Percentiles rank a stretch among this genome's conserved stretches.
Evolutionary conservation across 805 yeast genomes (phyloP).

Genomic region (Metschnikowia lachancei): DNA sequence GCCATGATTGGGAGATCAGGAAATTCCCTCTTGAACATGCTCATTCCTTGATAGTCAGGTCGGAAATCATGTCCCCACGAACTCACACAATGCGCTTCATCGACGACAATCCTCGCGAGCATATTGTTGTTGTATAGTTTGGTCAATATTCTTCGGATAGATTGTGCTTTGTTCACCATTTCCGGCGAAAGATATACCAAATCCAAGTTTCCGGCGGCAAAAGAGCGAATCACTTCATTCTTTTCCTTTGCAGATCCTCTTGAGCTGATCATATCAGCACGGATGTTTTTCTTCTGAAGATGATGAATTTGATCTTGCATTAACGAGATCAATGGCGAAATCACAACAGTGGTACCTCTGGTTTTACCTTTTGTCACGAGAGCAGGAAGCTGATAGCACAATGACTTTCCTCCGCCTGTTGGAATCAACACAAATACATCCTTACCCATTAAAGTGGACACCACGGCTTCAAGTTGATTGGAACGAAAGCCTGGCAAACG

Average conservation of each 20-base stretch:
- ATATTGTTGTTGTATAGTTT: constrained; percentile 51
- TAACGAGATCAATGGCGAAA: constrained; percentile 90
- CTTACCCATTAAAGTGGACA: constrained; percentile 67
- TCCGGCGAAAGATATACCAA: constrained; percentile 91
- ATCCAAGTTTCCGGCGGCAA: constrained; percentile 65
- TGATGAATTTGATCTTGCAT: constrained; percentile 98
- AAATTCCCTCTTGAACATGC: constrained; percentile 65
- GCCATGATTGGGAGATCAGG: constrained; percentile 92
- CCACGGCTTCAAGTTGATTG: constrained; percentile 84
- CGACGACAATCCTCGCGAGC: constrained; percentile 86
- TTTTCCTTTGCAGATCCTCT: constrained; percentile 64
- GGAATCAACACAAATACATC: constrained; percentile 98
- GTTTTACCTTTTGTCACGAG: constrained; percentile 72
- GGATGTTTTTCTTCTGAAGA: constrained; percentile 59
- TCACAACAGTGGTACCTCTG: constrained; percentile 81
- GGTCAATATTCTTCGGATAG: constrained; percentile 62
- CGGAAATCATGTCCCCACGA: constrained; percentile 99
- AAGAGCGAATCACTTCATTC: constrained; percentile 55
- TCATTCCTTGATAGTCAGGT: constrained; percentile 86
- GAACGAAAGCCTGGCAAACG: constrained; percentile 66
- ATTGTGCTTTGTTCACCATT: constrained; percentile 76
- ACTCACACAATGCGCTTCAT: constrained; percentile 97
- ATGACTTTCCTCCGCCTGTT: constrained; percentile 96
- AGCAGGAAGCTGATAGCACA: constrained; percentile 95
- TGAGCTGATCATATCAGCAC: constrained; percentile 87